Conservation (phyloP, 805 yeast genomes). For the Spathaspora girioi region DNA sequence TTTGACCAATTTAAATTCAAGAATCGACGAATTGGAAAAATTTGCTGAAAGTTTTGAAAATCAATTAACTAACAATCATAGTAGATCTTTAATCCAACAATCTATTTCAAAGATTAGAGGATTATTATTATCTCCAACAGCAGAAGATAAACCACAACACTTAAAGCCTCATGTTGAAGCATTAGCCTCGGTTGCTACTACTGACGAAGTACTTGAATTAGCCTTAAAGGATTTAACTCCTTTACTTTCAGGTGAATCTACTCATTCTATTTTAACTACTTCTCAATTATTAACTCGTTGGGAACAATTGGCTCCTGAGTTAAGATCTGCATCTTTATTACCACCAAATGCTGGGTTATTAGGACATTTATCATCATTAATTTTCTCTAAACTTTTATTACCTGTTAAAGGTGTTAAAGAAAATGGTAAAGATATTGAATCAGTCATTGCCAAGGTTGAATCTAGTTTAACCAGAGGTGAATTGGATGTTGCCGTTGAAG, state of each 20-base stretch:
- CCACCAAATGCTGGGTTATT: slow-evolving; percentile 96
- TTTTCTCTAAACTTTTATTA: slow-evolving; percentile 73
- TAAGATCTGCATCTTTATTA: slow-evolving; percentile 81
- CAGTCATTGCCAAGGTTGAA: slow-evolving; percentile 82
- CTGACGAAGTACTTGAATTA: slow-evolving; percentile 33
- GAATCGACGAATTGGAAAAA: slow-evolving; percentile 54
- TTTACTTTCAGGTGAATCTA: slow-evolving; percentile 33
- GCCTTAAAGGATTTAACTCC: slow-evolving; percentile 32
- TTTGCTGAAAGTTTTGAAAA: slow-evolving; percentile 43
- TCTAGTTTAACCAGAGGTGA: slow-evolving; percentile 70
- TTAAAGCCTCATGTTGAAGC: slow-evolving; percentile 38
- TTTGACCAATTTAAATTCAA: slow-evolving; percentile 54
- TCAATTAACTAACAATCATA: slow-evolving; percentile 31
- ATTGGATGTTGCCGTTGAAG: slow-evolving; percentile 87
- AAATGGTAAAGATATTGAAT: slow-evolving; percentile 78
- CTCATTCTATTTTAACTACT: slow-evolving; percentile 61
- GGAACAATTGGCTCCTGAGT: slow-evolving; percentile 76
- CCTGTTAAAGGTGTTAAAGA: slow-evolving; percentile 75
- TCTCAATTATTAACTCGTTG: slow-evolving; percentile 79
- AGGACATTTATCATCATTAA: slow-evolving; percentile 79
- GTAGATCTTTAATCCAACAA: slow-evolving; percentile 27
- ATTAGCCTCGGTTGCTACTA: slow-evolving; percentile 20
- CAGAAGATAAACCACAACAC: slow-evolving; percentile 21
- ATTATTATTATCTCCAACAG: slow-evolving; percentile 17
- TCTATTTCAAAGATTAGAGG: slow-evolving; percentile 31